Evolutionary conservation across 2,329 filamentous ascomycete genomes (phyloP), one percentile per base, ranked within the genome.

Genomic region (Xylariaceae sp.): DNA sequence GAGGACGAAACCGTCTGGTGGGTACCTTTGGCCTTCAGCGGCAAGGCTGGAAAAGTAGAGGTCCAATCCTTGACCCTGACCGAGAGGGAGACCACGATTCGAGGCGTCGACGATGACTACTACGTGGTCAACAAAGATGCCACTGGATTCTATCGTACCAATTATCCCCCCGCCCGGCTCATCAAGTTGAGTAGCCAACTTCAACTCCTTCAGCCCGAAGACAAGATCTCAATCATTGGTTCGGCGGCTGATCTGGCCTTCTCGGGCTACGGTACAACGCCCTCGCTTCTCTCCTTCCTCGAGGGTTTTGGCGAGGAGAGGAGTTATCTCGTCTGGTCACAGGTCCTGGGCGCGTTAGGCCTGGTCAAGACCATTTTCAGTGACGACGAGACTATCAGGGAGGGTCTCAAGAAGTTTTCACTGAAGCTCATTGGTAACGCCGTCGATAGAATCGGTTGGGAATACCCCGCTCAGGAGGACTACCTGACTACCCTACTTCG

Each of bases 1-100:
- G 92, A 98, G 47, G 89, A 98, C 52, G 70, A 83, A 51, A 95
- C 89, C 3, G 80, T 77, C 14, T 98, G 92, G 92, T 98, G 92
- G 90, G 77, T 96, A 39, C 92, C 92, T 12, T 72, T 98, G 19
- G 83, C 83, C 11, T 68, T 98, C 18, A 83, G 88, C 57, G 83
- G 86, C 33, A 86, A 86, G 50, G 65, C 71, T 23, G 71, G 80
- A 15, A 65, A 79, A 19, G 64, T 76, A 21, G 75, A 73, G 6
- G 67, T 82, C 33, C 67, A 80, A 37, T 67, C 74, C 14, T 67
- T 80, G 23, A 80, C 85, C 32, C 67, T 98, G 28, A 83, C 79
- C 0, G 66, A 72, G 36, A 95, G 86, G 63, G 72, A 84, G 47
- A 80, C 87, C 35, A 88, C 77, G 10, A 75, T 96, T 37, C 70